These are phyloP conservation scores for Saksenaea oblongispora DNA, from an alignment of 371 early-diverging fungal species.

Conservation along the genomic window DNA sequence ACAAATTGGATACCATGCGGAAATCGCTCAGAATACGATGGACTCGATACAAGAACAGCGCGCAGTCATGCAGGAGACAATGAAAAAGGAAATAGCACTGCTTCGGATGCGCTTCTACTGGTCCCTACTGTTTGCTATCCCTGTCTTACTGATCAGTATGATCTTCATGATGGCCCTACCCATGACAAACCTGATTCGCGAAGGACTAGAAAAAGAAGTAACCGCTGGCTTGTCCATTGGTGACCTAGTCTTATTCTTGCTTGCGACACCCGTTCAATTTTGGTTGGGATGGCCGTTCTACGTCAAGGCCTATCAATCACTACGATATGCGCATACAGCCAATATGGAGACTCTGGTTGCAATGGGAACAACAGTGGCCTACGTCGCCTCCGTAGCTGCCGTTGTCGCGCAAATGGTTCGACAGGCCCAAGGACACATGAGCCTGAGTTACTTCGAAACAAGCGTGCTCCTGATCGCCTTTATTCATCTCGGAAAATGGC, in stretches of 20 bases:
- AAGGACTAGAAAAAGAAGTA: constrained; percentile 35
- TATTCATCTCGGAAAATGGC: constrained; percentile 70
- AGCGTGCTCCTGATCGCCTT: constrained; percentile 69
- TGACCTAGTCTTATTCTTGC: constrained; percentile 49
- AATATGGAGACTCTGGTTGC: constrained; percentile 75
- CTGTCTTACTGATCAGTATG: constrained; percentile 63
- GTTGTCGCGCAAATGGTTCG: constrained; percentile 56
- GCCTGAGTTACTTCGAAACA: constrained; percentile 69
- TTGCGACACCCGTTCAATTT: constrained; percentile 63
- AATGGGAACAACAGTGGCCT: constrained; percentile 70
- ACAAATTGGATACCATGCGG: constrained; percentile 63
- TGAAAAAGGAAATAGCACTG: constrained; percentile 46
- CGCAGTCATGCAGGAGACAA: constrained; percentile 46
- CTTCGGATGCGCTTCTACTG: constrained; percentile 50
- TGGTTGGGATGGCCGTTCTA: constrained; percentile 59
- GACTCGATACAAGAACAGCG: constrained; percentile 39
- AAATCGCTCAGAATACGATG: constrained; percentile 36
- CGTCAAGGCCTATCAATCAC: constrained; percentile 52
- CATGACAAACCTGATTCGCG: constrained; percentile 34
- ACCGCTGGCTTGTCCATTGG: constrained; percentile 48
- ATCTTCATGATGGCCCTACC: constrained; percentile 64
- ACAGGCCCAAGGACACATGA: constrained; percentile 22
- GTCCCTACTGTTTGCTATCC: constrained; percentile 61
- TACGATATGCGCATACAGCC: constrained; percentile 59
- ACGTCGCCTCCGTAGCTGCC: constrained; percentile 56